Base-by-base conservation (phyloP, 2,329 filamentous ascomycete genomes). In the Emmonsiellopsis sp. region DNA sequence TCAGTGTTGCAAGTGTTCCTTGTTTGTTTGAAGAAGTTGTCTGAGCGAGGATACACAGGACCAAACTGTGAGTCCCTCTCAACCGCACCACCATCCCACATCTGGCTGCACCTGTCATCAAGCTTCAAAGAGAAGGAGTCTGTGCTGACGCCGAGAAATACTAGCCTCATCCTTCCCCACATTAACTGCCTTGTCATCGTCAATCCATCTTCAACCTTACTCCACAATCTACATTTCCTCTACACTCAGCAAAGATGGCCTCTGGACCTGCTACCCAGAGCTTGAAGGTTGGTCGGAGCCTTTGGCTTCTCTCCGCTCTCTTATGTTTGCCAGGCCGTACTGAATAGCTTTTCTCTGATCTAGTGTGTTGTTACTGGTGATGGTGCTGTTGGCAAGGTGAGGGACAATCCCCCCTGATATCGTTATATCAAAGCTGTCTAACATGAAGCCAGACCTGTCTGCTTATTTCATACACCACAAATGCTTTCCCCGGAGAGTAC, bases 401-500 rank as follows among this genome's bases (percentile, higher is more conserved):
- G 78, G 57, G 47, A 35, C 50, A 51, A 49, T 55, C 51, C 50
- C 50, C 52, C 57, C 47, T 47, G 46, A 43, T 16, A 44, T 41
- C 8, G 35, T 16, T 42, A 15, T 16, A 8, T 31, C 15, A n/a
- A 20, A 47, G 44, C 50, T 50, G 52, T 46, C 55, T 58, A 61
- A 58, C 58, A 58, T 51, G 50, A 57, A 57, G 53, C 44, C 59
- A 96, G 92, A 98, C 93, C 80, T 98, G 93, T 79, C 85, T 98
- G 56, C 85, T 98, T 66, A 98, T 98, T 71, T 97, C 92, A 51
- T 98, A 98, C 78, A 97, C 93, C 59, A 98, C 93, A 59, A 98
- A 97, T 78, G 93, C 93, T 61, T 98, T 98, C 73, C 93, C 93
- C n/a, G 93, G 93, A 73, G 93, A 98, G 80, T 98, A 98, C 75